Percentiles rank a stretch among this genome's conserved stretches.
phyloP scores from a whole-genome alignment of 83 land plant species.

The Picea abies region DNA sequence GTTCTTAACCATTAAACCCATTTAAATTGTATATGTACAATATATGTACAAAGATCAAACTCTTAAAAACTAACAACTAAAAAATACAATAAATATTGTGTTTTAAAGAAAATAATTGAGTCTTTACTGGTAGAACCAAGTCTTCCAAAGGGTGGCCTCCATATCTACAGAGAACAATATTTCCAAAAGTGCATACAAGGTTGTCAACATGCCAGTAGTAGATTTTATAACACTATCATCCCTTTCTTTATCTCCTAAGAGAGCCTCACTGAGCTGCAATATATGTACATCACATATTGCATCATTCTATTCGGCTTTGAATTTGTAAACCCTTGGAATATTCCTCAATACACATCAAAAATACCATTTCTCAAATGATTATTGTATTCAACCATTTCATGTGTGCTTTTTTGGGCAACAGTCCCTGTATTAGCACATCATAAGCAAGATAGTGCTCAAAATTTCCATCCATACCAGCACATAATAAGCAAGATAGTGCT shows the following conservation, averaged over 20 bases:
- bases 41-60: no score
- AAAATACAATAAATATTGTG: no score
- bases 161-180: no score
- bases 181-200: no score
- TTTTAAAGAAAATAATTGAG: no score
- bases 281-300: constrained; percentile 46
- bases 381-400: constrained; percentile 61
- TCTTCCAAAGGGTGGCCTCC: no score
- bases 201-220: constrained; percentile 31
- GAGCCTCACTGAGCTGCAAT: constrained; percentile 55
- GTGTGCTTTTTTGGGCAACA: constrained; percentile 28
- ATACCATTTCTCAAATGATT: constrained; percentile 68
- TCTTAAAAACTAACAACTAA: no score
- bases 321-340: constrained; percentile 59
- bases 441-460: constrained; percentile 75
- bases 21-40: no score
- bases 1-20: no score
- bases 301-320: constrained; percentile 54
- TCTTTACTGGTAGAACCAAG: no score
- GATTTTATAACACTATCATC: constrained; percentile 76
- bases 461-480: constrained; percentile 46
- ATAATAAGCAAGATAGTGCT: constrained; percentile 50
- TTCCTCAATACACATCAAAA: constrained; percentile 68
- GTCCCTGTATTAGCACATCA: constrained; percentile 36
- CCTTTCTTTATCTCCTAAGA: constrained; percentile 51